phyloP scores from a whole-genome alignment of 2,329 filamentous ascomycete genomes.

The Fusarium dlaminii region DNA sequence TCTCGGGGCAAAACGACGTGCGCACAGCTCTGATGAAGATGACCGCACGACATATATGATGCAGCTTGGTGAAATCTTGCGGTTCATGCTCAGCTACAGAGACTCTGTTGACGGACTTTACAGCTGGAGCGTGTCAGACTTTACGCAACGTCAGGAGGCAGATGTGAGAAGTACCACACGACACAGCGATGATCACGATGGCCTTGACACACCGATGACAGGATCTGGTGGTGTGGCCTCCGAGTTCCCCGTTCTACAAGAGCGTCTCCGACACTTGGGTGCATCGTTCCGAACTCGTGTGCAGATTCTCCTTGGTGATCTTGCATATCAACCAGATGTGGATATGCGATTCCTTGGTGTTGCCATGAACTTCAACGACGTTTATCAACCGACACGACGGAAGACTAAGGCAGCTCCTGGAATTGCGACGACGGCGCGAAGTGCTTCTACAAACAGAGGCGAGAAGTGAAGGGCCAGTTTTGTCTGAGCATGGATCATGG shows the following conservation, averaged over 20 bases:
- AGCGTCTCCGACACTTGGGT: conserved; percentile 76
- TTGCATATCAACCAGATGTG: conserved; percentile 91
- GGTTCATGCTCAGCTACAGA: conserved; percentile 92
- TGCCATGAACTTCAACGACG: conserved; percentile 99
- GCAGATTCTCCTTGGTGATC: conserved; percentile 84
- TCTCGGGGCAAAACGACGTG: conserved; percentile 73
- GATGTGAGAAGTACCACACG: conserved; percentile 76
- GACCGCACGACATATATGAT: conserved; percentile 82
- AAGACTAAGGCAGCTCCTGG: conserved; percentile 58
- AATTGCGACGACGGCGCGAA: conserved; percentile 33
- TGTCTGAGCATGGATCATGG: conserved; percentile 6
- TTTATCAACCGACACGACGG: conserved; percentile 81
- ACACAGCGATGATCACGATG: conserved; percentile 40
- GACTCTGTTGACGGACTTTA: conserved; percentile 95
- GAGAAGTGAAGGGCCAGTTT: conserved; percentile 25
- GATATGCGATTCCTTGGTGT: conserved; percentile 96
- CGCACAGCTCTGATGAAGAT: conserved; percentile 63
- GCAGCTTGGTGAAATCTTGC: conserved; percentile 91
- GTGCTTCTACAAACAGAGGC: conserved; percentile 37
- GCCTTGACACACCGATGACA: conserved; percentile 35
- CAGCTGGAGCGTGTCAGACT: conserved; percentile 93
- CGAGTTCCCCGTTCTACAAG: conserved; percentile 78
- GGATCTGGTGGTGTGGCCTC: conserved; percentile 65
- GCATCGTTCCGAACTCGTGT: conserved; percentile 80
- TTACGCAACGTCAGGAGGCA: conserved; percentile 87